Percentiles rank a stretch among this genome's conserved stretches.
Evolutionary conservation across 192 early-diverging fungal species (phyloP).

Genomic region (Backusella macrospora): DNA sequence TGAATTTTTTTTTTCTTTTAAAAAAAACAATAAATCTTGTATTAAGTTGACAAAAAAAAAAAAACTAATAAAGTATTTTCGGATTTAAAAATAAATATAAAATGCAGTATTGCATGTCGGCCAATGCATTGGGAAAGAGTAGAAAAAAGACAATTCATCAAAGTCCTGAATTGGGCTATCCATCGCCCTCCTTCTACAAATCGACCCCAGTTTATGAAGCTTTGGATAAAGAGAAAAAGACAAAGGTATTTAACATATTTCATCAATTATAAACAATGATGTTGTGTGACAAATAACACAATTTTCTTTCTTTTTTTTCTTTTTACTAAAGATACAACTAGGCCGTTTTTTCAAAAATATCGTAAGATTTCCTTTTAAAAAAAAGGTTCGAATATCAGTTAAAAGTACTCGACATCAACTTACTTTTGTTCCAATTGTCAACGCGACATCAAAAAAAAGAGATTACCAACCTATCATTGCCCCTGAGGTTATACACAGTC

Average conservation of each 20-base stretch:
- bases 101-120: background rate
- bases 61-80: background rate
- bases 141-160: slow-evolving; percentile 2
- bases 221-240: background rate
- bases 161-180: background rate
- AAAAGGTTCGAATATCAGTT: background rate
- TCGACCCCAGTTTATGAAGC: background rate
- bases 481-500: background rate
- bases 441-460: background rate
- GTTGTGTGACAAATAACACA: background rate
- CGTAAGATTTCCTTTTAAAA: background rate
- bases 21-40: background rate
- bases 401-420: background rate
- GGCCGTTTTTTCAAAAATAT: background rate
- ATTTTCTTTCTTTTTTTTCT: background rate
- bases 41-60: background rate
- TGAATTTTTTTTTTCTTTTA: too few relatives aligned
- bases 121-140: background rate
- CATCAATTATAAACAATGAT: background rate
- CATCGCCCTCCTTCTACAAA: background rate
- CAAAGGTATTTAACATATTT: background rate
- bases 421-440: slow-evolving; percentile 4
- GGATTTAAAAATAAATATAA: background rate
- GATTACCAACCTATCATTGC: background rate
- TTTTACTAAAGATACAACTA: background rate